These are phyloP conservation scores for Podosphaera fusca DNA, from an alignment of 2,329 filamentous ascomycete species.

Conservation along the genomic window DNA sequence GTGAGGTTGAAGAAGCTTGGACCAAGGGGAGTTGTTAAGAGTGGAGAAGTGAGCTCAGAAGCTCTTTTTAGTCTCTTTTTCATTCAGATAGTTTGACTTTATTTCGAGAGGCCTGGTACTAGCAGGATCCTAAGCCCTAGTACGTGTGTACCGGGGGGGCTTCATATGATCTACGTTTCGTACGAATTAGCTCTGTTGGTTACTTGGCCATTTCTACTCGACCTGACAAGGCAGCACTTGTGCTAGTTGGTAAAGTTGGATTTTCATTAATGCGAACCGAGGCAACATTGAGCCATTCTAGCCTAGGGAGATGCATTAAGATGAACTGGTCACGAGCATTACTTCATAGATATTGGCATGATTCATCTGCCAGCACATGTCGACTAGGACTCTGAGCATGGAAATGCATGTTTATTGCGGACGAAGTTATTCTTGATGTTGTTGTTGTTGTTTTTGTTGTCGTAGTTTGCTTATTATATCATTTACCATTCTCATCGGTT, in stretches of 20 bases:
- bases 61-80: background rate
- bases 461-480: background rate
- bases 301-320: background rate
- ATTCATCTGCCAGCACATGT: background rate
- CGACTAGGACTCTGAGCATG: background rate
- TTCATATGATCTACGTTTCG: background rate
- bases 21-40: background rate
- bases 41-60: background rate
- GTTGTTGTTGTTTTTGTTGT: background rate
- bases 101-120: background rate
- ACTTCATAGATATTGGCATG: background rate
- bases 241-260: background rate
- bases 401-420: background rate
- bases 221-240: background rate
- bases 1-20: background rate
- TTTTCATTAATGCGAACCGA: background rate
- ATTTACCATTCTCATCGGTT: background rate
- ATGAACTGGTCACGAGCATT: background rate
- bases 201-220: background rate
- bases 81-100: background rate
- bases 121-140: background rate
- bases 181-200: background rate
- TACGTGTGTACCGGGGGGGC: background rate
- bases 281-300: background rate
- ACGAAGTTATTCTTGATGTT: background rate